Percentiles rank a stretch among this genome's conserved stretches.
Conservation (phyloP, 2,329 filamentous ascomycete genomes). For the Hypoxylon sp. region DNA sequence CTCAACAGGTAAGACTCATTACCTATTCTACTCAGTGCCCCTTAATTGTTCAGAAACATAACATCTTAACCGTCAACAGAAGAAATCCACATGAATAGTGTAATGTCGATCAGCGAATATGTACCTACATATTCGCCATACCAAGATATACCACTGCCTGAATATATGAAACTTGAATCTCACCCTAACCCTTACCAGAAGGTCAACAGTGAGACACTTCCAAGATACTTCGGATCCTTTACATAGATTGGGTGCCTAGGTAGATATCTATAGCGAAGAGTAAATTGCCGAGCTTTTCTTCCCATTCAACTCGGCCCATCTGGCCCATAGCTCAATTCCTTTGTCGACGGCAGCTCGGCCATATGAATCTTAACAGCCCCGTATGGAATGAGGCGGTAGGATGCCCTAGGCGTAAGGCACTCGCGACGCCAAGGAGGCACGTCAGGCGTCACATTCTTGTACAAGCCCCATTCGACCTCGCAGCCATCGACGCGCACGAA, state of each 20-base stretch:
- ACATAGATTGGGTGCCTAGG: not conserved
- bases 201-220: not conserved
- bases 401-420: not conserved
- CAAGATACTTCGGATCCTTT: not conserved
- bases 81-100: not conserved
- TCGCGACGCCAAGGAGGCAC: not conserved
- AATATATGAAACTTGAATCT: not conserved
- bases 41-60: not conserved
- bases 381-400: not conserved
- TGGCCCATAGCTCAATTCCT: not conserved
- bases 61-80: not conserved
- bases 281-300: not conserved
- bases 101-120: no score
- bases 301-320: not conserved
- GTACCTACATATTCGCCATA: no score
- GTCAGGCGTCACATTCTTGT: not conserved
- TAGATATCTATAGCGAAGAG: not conserved
- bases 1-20: not conserved
- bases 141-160: not conserved
- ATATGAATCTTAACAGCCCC: conserved; percentile 1
- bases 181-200: not conserved
- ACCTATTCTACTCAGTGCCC: not conserved
- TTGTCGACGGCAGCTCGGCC: not conserved
- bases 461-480: not conserved
- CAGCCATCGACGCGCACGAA: not conserved